These are phyloP conservation scores for Kwoniella sp. DNA, from an alignment of 768 basidiomycete species.

Conservation along the genomic window DNA sequence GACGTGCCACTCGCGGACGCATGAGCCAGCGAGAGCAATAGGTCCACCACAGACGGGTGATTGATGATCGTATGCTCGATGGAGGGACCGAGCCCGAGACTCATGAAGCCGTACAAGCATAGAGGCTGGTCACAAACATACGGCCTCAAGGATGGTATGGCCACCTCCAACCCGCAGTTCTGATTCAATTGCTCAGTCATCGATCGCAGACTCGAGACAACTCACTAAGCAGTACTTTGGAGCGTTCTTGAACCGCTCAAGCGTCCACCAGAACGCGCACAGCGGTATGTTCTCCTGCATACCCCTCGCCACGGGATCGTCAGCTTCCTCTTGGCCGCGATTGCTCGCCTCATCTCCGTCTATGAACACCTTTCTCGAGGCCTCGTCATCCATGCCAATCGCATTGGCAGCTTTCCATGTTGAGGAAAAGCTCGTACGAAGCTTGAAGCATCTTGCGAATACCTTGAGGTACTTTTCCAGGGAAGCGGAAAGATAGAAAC, in stretches of 20 bases:
- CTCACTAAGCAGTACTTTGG: constrained; percentile 32
- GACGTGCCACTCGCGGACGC: constrained; percentile 7
- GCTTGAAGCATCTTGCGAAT: constrained; percentile 19
- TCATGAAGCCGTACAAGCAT: constrained; percentile 34
- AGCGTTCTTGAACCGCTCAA: constrained; percentile 26
- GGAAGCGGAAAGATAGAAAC: constrained; percentile 25
- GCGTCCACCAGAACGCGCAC: constrained; percentile 24
- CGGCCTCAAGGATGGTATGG: constrained; percentile 22
- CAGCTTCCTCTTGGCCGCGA: neutral
- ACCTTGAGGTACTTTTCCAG: constrained; percentile 22
- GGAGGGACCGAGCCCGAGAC: constrained; percentile 32
- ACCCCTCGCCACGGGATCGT: constrained; percentile 25
- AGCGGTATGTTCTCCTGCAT: constrained; percentile 21
- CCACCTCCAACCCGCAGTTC: constrained; percentile 32
- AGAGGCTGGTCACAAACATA: constrained; percentile 31
- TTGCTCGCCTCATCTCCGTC: neutral
- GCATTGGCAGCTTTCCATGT: constrained; percentile 24
- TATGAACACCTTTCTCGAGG: constrained; percentile 12
- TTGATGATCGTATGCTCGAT: constrained; percentile 29
- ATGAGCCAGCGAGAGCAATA: constrained; percentile 31
- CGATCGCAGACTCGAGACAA: neutral
- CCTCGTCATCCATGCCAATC: constrained; percentile 24
- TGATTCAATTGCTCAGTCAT: constrained; percentile 4
- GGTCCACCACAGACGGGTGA: constrained; percentile 31
- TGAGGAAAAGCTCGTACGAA: constrained; percentile 14